Evolutionary conservation across 2,329 filamentous ascomycete genomes (phyloP), one percentile per base, ranked within the genome.

Genomic region (Microcera coccophila): DNA sequence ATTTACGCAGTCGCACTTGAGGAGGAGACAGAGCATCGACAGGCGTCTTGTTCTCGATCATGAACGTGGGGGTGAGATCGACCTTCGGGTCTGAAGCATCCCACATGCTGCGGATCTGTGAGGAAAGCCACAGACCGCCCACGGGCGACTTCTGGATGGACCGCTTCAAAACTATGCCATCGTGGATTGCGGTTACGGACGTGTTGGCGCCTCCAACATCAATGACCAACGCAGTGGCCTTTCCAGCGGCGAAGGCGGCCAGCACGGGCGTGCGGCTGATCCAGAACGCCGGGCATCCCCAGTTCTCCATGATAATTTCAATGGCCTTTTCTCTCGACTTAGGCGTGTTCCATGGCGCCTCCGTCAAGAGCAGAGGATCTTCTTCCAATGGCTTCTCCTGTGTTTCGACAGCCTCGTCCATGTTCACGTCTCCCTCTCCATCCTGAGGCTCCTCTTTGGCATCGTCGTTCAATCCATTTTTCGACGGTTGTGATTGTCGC

Each of bases 261-360:
- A 96, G 78, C 33, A 96, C 90, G 19, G 91, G 90, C 40, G 84
- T 94, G 60, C 88, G 83, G 50, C 88, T 88, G 48, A 97, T 74
- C 78, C 91, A 98, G 67, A 96, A 97, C 4, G 93, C 93, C 15
- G 93, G 93, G 42, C 85, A 86, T 20, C 89, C 90, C 90, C 93
- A 98, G 61, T 82, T 87, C 74, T 98, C 93, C 84, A 98, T 96
- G 46, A 89, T 90, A 50, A 97, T 82, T 71, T 98, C 93, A 59
- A 96, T 91, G 31, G 85, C 84, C 78, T 93, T 95, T 71, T 98
- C 93, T 47, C 94, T 79, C 47, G 86, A 81, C 72, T 96, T 96
- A 33, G 79, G 68, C 19, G 82, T 78, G 68, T 95, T 97, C 90
- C 91, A 97, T 10, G 88, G 86, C 12, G 90, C 87, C 68, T 98